phyloP scores from a whole-genome alignment of 805 yeast species.

The Kluyveromyces wickerhamii region DNA sequence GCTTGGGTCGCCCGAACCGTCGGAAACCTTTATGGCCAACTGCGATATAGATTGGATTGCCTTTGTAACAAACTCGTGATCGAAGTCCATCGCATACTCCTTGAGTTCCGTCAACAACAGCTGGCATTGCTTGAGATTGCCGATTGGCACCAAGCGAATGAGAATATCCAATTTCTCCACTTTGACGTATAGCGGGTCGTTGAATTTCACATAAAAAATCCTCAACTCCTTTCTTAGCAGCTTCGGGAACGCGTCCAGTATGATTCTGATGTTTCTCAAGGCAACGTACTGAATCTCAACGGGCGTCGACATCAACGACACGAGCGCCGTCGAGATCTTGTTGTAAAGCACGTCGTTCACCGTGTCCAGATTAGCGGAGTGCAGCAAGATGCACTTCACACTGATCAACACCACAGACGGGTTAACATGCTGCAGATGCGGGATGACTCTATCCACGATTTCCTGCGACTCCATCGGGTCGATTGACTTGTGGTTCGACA shows the following conservation, averaged over 20 bases:
- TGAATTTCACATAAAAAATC: conserved; percentile 83
- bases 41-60: conserved; percentile 64
- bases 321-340: conserved; percentile 77
- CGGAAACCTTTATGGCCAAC: conserved; percentile 52
- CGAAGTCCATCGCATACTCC: conserved; percentile 81
- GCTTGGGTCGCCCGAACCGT: conserved; percentile 6
- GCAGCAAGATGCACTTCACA: conserved; percentile 70
- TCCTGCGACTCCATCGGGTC: conserved; percentile 64
- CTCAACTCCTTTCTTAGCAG: conserved; percentile 71
- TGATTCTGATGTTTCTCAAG: conserved; percentile 79
- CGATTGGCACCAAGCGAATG: conserved; percentile 56
- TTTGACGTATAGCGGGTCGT: conserved; percentile 73
- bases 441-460: conserved; percentile 81
- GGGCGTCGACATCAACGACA: conserved; percentile 76
- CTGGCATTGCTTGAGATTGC: conserved; percentile 39
- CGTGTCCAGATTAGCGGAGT: conserved; percentile 41
- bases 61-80: conserved; percentile 61
- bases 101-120: conserved; percentile 60
- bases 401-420: conserved; percentile 89
- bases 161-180: conserved; percentile 69
- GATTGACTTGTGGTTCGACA: conserved; percentile 59
- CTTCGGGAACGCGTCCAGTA: conserved; percentile 80
- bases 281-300: conserved; percentile 96
- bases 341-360: conserved; percentile 41
- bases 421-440: conserved; percentile 94